Percentiles rank a stretch among this genome's conserved stretches.
phyloP scores from a whole-genome alignment of 176 grass and related monocot species.

The Ensete glaucum region DNA sequence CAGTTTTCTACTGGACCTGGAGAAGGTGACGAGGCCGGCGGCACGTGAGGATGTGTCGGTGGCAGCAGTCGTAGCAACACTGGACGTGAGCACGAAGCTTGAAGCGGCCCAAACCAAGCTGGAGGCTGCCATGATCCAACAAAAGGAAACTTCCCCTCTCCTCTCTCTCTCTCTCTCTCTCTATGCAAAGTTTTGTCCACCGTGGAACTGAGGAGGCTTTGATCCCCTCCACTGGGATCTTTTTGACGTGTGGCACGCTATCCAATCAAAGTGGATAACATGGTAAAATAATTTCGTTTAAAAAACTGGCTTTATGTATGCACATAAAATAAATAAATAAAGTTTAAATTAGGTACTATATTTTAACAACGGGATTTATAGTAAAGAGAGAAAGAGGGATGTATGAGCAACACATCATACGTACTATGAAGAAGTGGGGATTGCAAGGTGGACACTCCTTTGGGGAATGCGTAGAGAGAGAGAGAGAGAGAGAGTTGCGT shows the following conservation, averaged over 20 bases:
- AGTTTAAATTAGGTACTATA: too few relatives aligned
- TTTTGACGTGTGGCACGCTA: neutral
- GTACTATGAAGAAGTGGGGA: too few relatives aligned
- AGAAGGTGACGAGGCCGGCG: constrained; percentile 28
- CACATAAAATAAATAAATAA: too few relatives aligned
- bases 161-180: neutral
- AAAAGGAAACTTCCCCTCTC: neutral
- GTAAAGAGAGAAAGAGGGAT: too few relatives aligned
- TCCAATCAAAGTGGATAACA: neutral
- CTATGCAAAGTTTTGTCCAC: neutral
- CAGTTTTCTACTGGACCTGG: constrained; percentile 34
- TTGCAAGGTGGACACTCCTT: too few relatives aligned
- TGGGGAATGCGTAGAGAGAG: too few relatives aligned
- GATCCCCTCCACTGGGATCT: neutral
- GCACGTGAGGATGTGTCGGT: constrained; percentile 16
- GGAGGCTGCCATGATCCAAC: constrained; percentile 57
- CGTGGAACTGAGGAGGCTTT: neutral
- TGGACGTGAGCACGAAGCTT: constrained; percentile 50
- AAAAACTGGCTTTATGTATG: too few relatives aligned
- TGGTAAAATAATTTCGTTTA: neutral
- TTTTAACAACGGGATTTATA: too few relatives aligned
- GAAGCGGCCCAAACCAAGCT: constrained; percentile 68
- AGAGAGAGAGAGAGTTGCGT: too few relatives aligned
- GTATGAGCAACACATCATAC: too few relatives aligned
- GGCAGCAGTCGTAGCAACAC: neutral